phyloP scores from a whole-genome alignment of 306 rosid species.

The Castanea sativa region DNA sequence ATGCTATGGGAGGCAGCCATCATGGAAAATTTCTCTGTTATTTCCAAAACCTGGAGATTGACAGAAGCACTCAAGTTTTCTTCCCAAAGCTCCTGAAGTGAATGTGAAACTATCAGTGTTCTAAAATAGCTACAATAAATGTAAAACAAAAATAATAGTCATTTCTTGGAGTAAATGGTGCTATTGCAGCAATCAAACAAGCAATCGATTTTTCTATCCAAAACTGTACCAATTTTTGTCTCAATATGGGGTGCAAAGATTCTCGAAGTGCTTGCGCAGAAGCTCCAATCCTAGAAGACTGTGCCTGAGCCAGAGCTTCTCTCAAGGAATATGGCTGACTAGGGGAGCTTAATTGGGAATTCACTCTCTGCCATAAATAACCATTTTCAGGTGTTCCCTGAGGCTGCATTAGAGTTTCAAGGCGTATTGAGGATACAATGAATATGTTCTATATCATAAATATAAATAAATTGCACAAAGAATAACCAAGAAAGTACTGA shows the following conservation, averaged over 20 bases:
- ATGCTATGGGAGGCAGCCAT: constrained; percentile 84
- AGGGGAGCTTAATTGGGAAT: constrained; percentile 95
- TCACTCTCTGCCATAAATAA: constrained; percentile 90
- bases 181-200: not conserved
- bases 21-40: constrained; percentile 71
- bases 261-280: constrained; percentile 98
- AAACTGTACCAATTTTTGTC: constrained; percentile 86
- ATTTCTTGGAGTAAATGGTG: not conserved
- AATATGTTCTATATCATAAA: not conserved
- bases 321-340: constrained; percentile 98
- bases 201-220: not conserved
- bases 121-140: constrained; percentile 1
- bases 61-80: constrained; percentile 96
- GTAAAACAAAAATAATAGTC: not conserved
- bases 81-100: constrained; percentile 95
- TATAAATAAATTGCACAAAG: not conserved
- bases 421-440: not conserved
- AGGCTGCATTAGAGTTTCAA: constrained; percentile 60
- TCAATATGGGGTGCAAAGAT: constrained; percentile 90
- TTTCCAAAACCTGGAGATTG: constrained; percentile 92
- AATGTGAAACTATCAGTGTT: constrained; percentile 15
- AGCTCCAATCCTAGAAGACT: constrained; percentile 98
- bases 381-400: constrained; percentile 98
- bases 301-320: constrained; percentile 99
- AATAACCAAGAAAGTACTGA: not conserved